Conservation (phyloP, 306 rosid genomes). For the Cucumis cinereus region DNA sequence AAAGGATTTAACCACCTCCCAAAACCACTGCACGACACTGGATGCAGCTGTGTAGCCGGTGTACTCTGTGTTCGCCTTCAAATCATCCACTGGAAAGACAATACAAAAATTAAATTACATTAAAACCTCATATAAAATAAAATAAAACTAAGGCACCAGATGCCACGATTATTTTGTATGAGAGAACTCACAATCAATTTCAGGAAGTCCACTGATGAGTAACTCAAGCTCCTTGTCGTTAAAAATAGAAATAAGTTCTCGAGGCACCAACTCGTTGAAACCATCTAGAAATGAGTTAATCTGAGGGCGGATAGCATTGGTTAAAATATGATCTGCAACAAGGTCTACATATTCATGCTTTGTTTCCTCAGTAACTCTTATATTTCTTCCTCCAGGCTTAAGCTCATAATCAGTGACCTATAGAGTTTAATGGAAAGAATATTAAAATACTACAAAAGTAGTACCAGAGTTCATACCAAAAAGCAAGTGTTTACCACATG, state of each 20-base stretch:
- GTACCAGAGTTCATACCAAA: not conserved
- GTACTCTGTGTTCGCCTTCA: conserved; percentile 81
- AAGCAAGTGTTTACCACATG: not conserved
- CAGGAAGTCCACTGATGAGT: conserved; percentile 99
- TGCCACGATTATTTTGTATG: not conserved
- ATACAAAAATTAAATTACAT: not conserved
- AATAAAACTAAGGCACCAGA: conserved; percentile 2
- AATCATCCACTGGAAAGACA: conserved; percentile 75
- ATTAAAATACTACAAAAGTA: not conserved
- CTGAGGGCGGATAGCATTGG: conserved; percentile 96
- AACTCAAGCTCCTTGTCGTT: conserved; percentile 97
- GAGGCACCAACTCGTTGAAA: conserved; percentile 67
- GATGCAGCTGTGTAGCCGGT: conserved; percentile 91
- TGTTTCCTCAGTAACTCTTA: conserved; percentile 92
- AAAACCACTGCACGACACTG: conserved; percentile 86
- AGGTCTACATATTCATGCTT: conserved; percentile 98
- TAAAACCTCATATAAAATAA: conserved; percentile 14
- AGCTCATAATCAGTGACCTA: conserved; percentile 98
- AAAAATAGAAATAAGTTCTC: conserved; percentile 78
- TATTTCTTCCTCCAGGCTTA: conserved; percentile 97
- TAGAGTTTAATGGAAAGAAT: conserved; percentile 1
- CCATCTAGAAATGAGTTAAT: conserved; percentile 80
- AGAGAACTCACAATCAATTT: conserved; percentile 77
- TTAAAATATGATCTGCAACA: conserved; percentile 88
- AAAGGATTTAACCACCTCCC: conserved; percentile 87